phyloP scores from a whole-genome alignment of 176 grass and related monocot genomes.

The Neostapfia colusana region DNA sequence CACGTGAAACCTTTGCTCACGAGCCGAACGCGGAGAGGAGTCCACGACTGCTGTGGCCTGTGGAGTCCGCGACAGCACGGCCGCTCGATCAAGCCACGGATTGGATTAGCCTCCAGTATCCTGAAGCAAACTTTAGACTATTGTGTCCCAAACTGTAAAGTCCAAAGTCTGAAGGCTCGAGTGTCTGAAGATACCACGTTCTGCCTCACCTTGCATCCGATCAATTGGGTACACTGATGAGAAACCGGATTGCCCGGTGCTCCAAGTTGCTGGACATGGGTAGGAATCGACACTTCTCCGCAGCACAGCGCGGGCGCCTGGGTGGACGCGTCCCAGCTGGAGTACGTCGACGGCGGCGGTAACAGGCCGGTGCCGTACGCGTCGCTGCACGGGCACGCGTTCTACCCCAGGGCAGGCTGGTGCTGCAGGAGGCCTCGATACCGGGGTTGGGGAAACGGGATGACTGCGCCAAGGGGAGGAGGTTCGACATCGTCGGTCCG shows the following conservation, averaged over 20 bases:
- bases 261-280: no score
- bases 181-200: no score
- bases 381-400: constrained; percentile 68
- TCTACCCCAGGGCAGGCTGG: constrained; percentile 56
- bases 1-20: constrained; percentile 8
- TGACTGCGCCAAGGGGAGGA: constrained; percentile 59
- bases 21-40: background rate
- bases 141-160: no score
- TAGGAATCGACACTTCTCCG: no score
- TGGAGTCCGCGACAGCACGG: background rate
- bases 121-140: no score
- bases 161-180: no score
- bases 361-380: constrained; percentile 62
- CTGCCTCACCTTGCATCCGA: no score
- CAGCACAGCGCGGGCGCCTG: constrained; percentile 61
- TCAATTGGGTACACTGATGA: no score
- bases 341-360: constrained; percentile 29
- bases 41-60: no score
- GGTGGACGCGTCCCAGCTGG: constrained; percentile 62
- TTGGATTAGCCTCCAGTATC: no score
- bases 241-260: no score
- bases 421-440: constrained; percentile 57
- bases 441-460: constrained; percentile 73
- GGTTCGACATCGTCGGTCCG: constrained; percentile 44
- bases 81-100: background rate